These are phyloP conservation scores for Leccinum aurantiacum DNA, from an alignment of 768 basidiomycete species.

Conservation along the genomic window DNA sequence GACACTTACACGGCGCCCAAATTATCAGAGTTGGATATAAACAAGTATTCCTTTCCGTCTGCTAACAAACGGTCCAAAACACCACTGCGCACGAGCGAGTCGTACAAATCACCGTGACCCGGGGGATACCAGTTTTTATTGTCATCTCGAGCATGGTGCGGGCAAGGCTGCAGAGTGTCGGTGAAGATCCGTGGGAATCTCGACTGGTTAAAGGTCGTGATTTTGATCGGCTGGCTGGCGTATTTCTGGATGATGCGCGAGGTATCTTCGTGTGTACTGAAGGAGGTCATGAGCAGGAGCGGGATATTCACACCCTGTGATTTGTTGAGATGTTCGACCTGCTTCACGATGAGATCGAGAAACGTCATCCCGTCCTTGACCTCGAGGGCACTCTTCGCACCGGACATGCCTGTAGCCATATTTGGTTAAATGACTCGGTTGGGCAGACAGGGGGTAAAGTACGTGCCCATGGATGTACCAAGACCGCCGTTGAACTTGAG, in stretches of 20 bases:
- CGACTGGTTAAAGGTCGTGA: constrained; percentile 91
- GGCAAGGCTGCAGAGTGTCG: constrained; percentile 83
- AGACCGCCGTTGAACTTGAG: constrained; percentile 95
- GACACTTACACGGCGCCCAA: constrained; percentile 81
- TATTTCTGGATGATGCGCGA: constrained; percentile 97
- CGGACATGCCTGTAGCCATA: constrained; percentile 59
- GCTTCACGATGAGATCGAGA: constrained; percentile 90
- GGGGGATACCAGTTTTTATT: constrained; percentile 96
- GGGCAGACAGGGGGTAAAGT: neutral
- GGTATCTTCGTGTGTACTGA: constrained; percentile 97
- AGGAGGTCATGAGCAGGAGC: constrained; percentile 98
- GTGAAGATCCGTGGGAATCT: constrained; percentile 91
- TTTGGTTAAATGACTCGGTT: constrained; percentile 3
- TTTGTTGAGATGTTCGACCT: constrained; percentile 95
- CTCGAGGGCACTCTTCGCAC: constrained; percentile 91
- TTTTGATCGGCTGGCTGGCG: constrained; percentile 90
- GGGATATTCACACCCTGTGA: constrained; percentile 84
- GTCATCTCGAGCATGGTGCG: constrained; percentile 74
- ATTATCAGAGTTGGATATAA: constrained; percentile 97
- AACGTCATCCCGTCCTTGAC: constrained; percentile 98
- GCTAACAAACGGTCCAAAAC: constrained; percentile 86
- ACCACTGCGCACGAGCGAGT: constrained; percentile 87
- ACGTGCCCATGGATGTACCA: constrained; percentile 83
- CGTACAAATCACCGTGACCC: constrained; percentile 95
- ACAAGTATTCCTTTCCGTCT: constrained; percentile 95